Base-by-base conservation (phyloP, 305 asterid species). In the Vinca major region DNA sequence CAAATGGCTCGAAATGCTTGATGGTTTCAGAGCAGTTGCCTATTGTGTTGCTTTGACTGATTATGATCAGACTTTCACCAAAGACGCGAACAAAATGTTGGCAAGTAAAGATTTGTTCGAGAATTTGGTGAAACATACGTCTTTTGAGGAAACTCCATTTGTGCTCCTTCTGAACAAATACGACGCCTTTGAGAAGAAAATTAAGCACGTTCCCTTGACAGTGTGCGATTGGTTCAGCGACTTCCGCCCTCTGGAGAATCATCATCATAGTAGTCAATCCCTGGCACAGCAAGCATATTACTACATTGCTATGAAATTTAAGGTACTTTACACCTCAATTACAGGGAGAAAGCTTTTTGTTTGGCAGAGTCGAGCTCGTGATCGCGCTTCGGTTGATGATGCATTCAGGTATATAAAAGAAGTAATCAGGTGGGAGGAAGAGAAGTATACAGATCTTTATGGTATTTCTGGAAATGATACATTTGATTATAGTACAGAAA, bases 1-100 rank as follows among this genome's bases (percentile, higher is more conserved):
- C 85, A 89, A 86, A 75, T 82, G 85, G 86, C 57, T 89, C 19
- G 88, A 87, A 70, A 86, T 85, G 88, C 80, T 91, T 21, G 89
- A 89, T 67, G 86, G 80, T 68, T 81, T 76, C 66, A 63, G 71
- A 11, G 76, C 72, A 9, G 75, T 85, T 19, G 73, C 85, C 75
- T 75, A 87, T 66, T 87, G 89, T 68, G 84, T 85, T 73, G 69
- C 96, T 14, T 76, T 91, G 72, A 74, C 73, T 12, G 92, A 85
- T 71, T 91, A 91, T 50, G 86, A 89, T 72, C 85, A 82, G 71
- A 51, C 57, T 13, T 68, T 78, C 73, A 67, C 55, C 4, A 58
- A 66, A 33, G 62, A 67, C 36, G 41, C 66, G 69, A 89, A 87
- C 71, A 91, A 89, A 78, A 80, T 91, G 90, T 33, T 86, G 73